phyloP scores from a whole-genome alignment of 768 basidiomycete species.

The Leccinum imitatum region DNA sequence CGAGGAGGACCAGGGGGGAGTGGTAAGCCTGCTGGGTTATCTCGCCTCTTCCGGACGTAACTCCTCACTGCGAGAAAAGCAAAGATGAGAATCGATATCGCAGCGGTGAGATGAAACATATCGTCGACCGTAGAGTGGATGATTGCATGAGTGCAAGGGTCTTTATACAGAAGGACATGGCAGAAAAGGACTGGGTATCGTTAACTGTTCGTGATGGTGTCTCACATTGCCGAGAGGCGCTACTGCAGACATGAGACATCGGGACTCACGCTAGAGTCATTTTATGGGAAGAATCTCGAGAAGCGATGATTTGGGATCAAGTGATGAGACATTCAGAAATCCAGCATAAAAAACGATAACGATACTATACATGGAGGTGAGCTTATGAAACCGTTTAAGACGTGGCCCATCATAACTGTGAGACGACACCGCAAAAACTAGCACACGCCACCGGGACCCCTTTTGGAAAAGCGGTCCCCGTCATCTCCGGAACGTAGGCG shows the following conservation, averaged over 20 bases:
- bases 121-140: neutral
- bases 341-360: conserved; percentile 24
- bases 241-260: conserved; percentile 10
- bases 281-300: neutral
- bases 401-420: conserved; percentile 9
- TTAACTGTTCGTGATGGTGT: neutral
- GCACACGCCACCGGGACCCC: conserved; percentile 16
- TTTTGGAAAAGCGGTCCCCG: conserved; percentile 24
- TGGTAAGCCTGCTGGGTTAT: conserved; percentile 21
- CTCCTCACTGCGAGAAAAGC: conserved; percentile 1
- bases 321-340: conserved; percentile 2
- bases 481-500: conserved; percentile 30
- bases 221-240: conserved; percentile 8
- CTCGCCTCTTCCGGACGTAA: conserved; percentile 5
- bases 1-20: conserved; percentile 44
- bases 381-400: conserved; percentile 2
- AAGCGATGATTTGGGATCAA: neutral
- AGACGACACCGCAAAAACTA: conserved; percentile 14
- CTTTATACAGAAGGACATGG: conserved; percentile 5
- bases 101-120: conserved; percentile 6
- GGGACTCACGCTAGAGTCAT: neutral
- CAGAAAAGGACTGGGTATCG: conserved; percentile 1
- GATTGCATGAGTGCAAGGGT: neutral
- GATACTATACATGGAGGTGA: conserved; percentile 28
- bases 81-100: conserved; percentile 2